These are phyloP conservation scores for Prunus campanulata DNA, from an alignment of 306 rosid species.

Conservation along the genomic window DNA sequence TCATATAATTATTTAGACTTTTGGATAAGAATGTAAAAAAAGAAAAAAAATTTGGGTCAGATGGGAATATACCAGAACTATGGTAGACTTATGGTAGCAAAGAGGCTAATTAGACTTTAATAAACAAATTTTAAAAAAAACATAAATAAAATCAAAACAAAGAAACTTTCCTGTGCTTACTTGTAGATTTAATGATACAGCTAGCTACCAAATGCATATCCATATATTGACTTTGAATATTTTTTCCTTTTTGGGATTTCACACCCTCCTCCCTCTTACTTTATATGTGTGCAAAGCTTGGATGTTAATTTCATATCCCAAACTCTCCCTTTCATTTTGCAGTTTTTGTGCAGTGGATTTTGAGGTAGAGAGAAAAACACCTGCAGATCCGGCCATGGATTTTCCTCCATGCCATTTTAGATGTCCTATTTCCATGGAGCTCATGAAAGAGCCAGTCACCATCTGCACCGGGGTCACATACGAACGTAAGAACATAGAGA, in stretches of 20 bases:
- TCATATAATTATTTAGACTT: neutral
- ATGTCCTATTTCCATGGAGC: constrained; percentile 57
- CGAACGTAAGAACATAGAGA: constrained; percentile 48
- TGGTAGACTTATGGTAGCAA: neutral
- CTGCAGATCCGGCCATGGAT: constrained; percentile 30
- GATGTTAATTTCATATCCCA: neutral
- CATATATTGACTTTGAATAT: constrained; percentile 39
- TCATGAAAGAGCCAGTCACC: constrained; percentile 52
- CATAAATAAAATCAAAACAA: neutral
- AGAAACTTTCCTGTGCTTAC: constrained; percentile 25
- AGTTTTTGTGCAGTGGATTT: neutral
- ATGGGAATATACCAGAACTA: constrained; percentile 5
- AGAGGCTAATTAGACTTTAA: neutral
- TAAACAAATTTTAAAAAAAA: neutral
- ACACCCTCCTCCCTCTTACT: constrained; percentile 16
- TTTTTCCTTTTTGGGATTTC: neutral
- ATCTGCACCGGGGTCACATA: constrained; percentile 51
- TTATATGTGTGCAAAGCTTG: neutral
- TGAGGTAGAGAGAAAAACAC: neutral
- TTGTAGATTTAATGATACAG: constrained; percentile 18
- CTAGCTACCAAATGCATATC: constrained; percentile 19
- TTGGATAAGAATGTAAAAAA: neutral
- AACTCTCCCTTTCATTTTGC: neutral
- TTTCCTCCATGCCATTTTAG: constrained; percentile 37
- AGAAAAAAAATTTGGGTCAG: neutral